A percentile compares a stretch with the other conserved stretches of the same genome.
Evolutionary conservation across 306 rosid genomes (phyloP).

Genomic region (Castanea sativa): DNA sequence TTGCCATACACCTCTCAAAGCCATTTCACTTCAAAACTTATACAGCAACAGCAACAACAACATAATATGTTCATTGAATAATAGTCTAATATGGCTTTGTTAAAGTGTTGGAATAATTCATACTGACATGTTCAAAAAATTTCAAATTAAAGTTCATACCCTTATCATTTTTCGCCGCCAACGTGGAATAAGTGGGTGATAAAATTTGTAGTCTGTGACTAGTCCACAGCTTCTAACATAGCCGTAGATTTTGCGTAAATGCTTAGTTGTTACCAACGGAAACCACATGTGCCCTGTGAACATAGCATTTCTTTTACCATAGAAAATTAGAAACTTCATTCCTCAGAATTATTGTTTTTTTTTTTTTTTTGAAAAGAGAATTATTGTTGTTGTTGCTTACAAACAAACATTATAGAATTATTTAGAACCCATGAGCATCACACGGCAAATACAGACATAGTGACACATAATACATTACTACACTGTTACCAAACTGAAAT

Average conservation of each 20-base stretch:
- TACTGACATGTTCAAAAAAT: background rate
- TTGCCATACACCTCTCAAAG: no score
- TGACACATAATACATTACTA: no score
- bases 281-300: background rate
- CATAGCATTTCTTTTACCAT: background rate
- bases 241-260: background rate
- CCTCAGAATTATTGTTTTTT: background rate
- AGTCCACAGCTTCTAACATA: background rate
- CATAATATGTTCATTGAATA: no score
- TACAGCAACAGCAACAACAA: background rate
- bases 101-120: no score
- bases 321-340: background rate
- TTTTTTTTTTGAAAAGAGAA: no score
- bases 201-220: no score
- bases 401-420: no score
- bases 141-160: constrained; percentile 3
- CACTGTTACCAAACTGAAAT: no score
- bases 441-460: background rate
- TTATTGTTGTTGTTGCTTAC: no score
- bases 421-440: no score
- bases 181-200: background rate
- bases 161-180: background rate
- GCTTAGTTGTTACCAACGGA: background rate
- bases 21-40: background rate
- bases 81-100: no score